phyloP scores from a whole-genome alignment of 2,329 filamentous ascomycete species.

The Sporothrix dimorphospora region DNA sequence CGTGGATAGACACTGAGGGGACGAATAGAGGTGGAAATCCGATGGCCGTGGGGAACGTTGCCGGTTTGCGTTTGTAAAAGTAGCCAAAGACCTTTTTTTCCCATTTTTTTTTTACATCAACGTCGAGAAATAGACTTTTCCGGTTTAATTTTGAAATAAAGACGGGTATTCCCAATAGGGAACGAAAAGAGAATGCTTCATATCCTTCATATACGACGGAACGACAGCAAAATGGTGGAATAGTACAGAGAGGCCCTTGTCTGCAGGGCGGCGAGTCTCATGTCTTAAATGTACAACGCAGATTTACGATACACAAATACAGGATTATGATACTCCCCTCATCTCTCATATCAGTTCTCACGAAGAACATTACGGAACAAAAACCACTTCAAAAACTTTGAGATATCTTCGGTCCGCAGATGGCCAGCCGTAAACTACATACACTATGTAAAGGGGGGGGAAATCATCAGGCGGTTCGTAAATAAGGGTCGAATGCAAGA shows the following conservation, averaged over 20 bases:
- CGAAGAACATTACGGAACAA: not conserved
- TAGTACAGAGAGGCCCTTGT: not conserved
- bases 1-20: slow-evolving; percentile 18
- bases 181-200: not conserved
- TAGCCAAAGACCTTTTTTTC: slow-evolving; percentile 25
- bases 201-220: not conserved
- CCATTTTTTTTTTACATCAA: slow-evolving; percentile 19
- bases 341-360: too few relatives aligned
- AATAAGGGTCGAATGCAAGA: slow-evolving; percentile 11
- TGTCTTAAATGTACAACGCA: not conserved
- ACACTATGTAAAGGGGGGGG: not conserved
- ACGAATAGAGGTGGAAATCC: slow-evolving; percentile 5
- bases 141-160: slow-evolving; percentile 19
- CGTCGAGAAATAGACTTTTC: slow-evolving; percentile 24
- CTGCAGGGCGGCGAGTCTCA: slow-evolving; percentile 2
- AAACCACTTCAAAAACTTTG: not conserved
- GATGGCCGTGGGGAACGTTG: not conserved
- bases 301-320: not conserved
- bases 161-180: not conserved
- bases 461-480: slow-evolving; percentile 19
- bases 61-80: slow-evolving; percentile 25
- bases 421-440: slow-evolving; percentile 22
- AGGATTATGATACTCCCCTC: not conserved
- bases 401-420: slow-evolving; percentile 5
- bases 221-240: not conserved